Evolutionary conservation across 1,284 basidiomycete genomes (phyloP).

Genomic region (Boletus calvinii): DNA sequence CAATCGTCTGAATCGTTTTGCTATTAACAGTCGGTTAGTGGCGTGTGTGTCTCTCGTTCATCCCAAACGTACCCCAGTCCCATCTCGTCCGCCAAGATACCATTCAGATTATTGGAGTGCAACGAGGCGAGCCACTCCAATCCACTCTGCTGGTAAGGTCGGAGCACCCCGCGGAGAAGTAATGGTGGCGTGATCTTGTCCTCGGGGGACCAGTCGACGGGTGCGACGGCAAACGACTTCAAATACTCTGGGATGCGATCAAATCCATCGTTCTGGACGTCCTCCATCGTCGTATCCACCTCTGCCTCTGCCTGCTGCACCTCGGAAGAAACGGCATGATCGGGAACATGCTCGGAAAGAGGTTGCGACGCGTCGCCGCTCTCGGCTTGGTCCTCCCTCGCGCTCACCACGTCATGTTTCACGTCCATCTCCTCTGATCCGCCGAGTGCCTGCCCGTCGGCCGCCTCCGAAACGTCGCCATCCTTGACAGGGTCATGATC

Average conservation of each 20-base stretch:
- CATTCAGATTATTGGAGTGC: conserved; percentile 86
- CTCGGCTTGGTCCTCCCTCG: neutral
- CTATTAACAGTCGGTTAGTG: conserved; percentile 41
- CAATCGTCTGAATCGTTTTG: conserved; percentile 97
- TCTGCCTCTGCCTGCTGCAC: conserved; percentile 9
- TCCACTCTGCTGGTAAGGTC: conserved; percentile 94
- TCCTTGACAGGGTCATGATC: conserved; percentile 28
- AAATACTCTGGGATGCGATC: conserved; percentile 56
- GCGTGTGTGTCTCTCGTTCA: neutral
- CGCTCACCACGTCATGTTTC: neutral
- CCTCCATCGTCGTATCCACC: conserved; percentile 16
- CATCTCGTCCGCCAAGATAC: conserved; percentile 93
- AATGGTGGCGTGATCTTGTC: conserved; percentile 71
- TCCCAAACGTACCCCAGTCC: conserved; percentile 70
- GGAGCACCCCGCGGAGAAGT: conserved; percentile 82
- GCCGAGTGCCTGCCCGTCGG: neutral
- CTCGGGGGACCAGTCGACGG: conserved; percentile 61
- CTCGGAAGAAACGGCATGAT: neutral
- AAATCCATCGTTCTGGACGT: conserved; percentile 17
- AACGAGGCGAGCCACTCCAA: conserved; percentile 94
- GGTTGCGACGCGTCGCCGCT: neutral
- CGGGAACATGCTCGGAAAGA: neutral
- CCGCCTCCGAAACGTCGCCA: neutral
- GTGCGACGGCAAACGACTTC: conserved; percentile 63
- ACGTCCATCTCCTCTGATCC: neutral